phyloP scores from a whole-genome alignment of 257 asterid species.

The Solanum sparsipilum region DNA sequence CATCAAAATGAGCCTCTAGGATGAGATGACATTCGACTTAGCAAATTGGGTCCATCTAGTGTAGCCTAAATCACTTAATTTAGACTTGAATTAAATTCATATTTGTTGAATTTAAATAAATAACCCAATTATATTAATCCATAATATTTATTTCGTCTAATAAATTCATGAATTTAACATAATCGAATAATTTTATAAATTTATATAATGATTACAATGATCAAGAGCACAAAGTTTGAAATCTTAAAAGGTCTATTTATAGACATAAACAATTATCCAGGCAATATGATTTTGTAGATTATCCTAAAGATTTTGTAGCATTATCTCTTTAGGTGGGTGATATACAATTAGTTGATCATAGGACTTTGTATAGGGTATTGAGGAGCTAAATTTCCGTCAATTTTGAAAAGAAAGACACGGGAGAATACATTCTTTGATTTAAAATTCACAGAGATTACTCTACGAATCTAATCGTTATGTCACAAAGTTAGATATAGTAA shows the following conservation, averaged over 20 bases:
- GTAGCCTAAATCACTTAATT: too few relatives aligned
- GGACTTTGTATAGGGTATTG: not conserved
- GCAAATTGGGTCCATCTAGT: too few relatives aligned
- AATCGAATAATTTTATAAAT: too few relatives aligned
- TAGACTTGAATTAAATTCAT: too few relatives aligned
- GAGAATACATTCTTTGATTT: not conserved
- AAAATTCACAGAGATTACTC: not conserved
- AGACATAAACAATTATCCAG: not conserved
- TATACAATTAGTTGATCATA: not conserved
- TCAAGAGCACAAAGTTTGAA: not conserved
- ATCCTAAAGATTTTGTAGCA: not conserved
- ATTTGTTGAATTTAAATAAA: too few relatives aligned
- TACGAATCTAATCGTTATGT: not conserved
- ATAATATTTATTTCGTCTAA: too few relatives aligned
- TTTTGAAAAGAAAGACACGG: not conserved
- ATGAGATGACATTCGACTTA: too few relatives aligned
- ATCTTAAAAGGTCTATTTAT: not conserved
- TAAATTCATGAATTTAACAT: too few relatives aligned
- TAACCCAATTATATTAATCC: too few relatives aligned
- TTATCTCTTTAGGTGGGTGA: not conserved
- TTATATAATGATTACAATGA: too few relatives aligned
- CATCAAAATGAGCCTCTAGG: too few relatives aligned
- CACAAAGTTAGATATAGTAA: not conserved
- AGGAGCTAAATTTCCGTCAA: not conserved
- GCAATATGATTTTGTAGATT: not conserved